Base-by-base conservation (phyloP, 2,329 filamentous ascomycete species). In the Fusarium sp. region DNA sequence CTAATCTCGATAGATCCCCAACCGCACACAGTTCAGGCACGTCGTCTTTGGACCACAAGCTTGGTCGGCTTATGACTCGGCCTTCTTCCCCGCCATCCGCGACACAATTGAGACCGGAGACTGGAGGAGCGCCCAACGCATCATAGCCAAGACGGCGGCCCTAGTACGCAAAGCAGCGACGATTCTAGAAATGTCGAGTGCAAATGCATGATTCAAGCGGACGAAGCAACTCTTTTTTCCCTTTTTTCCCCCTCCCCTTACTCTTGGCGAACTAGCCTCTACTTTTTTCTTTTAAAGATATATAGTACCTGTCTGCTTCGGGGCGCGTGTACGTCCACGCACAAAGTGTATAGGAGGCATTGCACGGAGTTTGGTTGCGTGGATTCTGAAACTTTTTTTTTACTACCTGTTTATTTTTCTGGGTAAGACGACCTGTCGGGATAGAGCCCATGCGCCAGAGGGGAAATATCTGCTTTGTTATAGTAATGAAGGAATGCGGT, bases 21-120 rank as follows among this genome's bases (percentile, higher is more conserved):
- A 94, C 77, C 92, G 96, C 74, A 94, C 93, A 6, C 97, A 98
- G 84, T 99, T 95, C 88, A 98, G 97, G 82, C 97, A 98, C 83
- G 89, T 97, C 79, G 85, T 99, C 66, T 97, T 95, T 80, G 96
- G 94, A 2, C 97, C 97, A 1, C 90, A 94, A 79, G 86, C 90
- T 4, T 95, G 94, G 92, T 92, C 91, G 9, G 77, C 76, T 58
- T 77, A 81, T 58, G 80, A 82, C 60, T 79, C 78, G 57, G 78
- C 80, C 47, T 79, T 80, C 69, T 85, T 85, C 84, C 96, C 96
- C 0, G 92, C 92, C n/a, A 93, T 98, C 65, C 89, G 94, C 66
- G 95, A 98, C 79, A 91, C 93, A 10, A 86, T 98, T 45, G 90
- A 93, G 71, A 88, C 87, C 5, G 89, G 89, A 29, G 90, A 97